These are phyloP conservation scores for Fusarium sterilihyphosum DNA, from an alignment of 2,329 filamentous ascomycete species.

Conservation along the genomic window DNA sequence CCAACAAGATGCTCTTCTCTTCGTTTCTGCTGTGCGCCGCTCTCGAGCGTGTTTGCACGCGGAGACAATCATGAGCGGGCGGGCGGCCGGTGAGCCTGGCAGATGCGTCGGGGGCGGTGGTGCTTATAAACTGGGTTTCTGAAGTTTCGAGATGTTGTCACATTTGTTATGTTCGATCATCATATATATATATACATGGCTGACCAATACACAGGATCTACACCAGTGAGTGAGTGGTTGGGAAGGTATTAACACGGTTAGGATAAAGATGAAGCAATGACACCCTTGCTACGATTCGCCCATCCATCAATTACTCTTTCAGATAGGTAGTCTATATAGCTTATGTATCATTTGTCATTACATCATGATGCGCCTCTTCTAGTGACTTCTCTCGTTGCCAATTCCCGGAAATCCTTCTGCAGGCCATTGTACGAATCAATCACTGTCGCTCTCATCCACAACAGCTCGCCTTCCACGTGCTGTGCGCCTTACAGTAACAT, in stretches of 20 bases:
- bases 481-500: constrained; percentile 25
- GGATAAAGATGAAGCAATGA: neutral
- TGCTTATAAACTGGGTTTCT: constrained; percentile 60
- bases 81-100: constrained; percentile 41
- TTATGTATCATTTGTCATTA: constrained; percentile 25
- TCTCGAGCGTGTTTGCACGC: constrained; percentile 51
- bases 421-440: constrained; percentile 38
- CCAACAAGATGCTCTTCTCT: constrained; percentile 25
- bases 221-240: neutral
- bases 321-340: constrained; percentile 26
- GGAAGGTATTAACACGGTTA: neutral
- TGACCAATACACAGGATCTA: constrained; percentile 32
- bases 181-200: neutral
- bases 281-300: constrained; percentile 14
- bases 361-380: constrained; percentile 5
- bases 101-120: constrained; percentile 52
- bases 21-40: constrained; percentile 36
- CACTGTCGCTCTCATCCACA: constrained; percentile 46
- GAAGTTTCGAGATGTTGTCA: constrained; percentile 48
- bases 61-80: constrained; percentile 31
- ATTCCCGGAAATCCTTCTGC: neutral
- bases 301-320: constrained; percentile 21
- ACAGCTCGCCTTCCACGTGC: constrained; percentile 43
- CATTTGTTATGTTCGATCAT: constrained; percentile 2
- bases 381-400: neutral